Conservation (phyloP, 306 rosid species). For the Cicer cuneatum region DNA sequence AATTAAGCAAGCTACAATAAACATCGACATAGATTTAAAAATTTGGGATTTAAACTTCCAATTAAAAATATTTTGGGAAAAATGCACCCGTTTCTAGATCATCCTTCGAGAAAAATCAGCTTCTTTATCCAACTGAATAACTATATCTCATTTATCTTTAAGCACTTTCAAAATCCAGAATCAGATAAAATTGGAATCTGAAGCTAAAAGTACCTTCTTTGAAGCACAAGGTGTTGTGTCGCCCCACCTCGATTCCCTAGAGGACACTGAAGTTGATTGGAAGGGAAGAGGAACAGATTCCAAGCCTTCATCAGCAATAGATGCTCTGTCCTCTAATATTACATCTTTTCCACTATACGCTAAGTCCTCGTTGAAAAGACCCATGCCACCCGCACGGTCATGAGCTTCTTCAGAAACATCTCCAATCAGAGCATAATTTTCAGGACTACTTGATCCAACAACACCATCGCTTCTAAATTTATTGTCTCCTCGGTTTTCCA, state of each 20-base stretch:
- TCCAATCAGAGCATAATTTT: slow-evolving; percentile 49
- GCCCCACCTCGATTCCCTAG: slow-evolving; percentile 73
- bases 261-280: slow-evolving; percentile 62
- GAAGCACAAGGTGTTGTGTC: slow-evolving; percentile 78
- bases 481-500: slow-evolving; percentile 45
- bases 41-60: slow-evolving; percentile 14
- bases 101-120: slow-evolving; percentile 30
- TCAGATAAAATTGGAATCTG: slow-evolving; percentile 32
- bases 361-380: slow-evolving; percentile 70
- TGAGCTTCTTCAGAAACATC: slow-evolving; percentile 50
- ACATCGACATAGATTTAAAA: background rate
- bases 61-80: background rate
- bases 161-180: slow-evolving; percentile 17
- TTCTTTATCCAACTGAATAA: slow-evolving; percentile 20
- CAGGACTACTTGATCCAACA: slow-evolving; percentile 50
- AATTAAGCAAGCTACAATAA: slow-evolving; percentile 20
- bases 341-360: slow-evolving; percentile 59
- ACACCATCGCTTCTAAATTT: slow-evolving; percentile 49
- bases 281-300: slow-evolving; percentile 61
- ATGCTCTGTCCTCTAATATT: slow-evolving; percentile 56
- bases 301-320: slow-evolving; percentile 60
- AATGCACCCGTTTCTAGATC: slow-evolving; percentile 14
- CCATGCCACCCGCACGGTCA: slow-evolving; percentile 44
- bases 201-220: slow-evolving; percentile 78
- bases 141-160: slow-evolving; percentile 18